Evolutionary conservation across 169 alveolate genomes (phyloP), one percentile per base, ranked within the genome.

Genomic region (Plasmodium fragile): DNA sequence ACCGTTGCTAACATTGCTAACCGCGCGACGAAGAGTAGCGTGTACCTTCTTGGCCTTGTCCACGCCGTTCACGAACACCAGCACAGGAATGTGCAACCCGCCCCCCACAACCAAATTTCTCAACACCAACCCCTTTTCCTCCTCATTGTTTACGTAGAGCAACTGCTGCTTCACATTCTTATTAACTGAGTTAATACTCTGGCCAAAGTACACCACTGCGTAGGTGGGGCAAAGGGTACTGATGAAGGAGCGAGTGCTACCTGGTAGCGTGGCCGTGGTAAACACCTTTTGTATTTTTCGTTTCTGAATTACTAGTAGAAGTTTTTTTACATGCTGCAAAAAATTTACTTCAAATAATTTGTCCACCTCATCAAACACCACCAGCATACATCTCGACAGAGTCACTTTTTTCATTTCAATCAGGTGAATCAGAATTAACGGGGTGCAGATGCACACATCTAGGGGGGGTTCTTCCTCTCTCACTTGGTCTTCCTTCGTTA

Each of bases 211-310:
- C 3, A 91, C 94, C 4, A 81, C 41, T 6, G 80, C 45, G 49
- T 91, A 77, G 16, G 70, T 91, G 53, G 77, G 16, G 41, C 94
- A 91, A 10, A 91, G 45, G 7, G 94, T 91, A 8, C 79, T 79
- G 39, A 91, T 80, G 53, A 91, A 91, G 39, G 39, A 69, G 49
- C 83, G 71, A 4, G 69, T 53, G 1, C 73, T 75, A 28, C 92
- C 92, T 75, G 94, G 94, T 28, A 91, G 22, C 18, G 94, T 91
- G 22, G 94, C 94, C 16, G 94, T 91, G n/a, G 94, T 91, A 30
- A 91, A 91, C 16, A 91, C 73, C 77, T 91, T 91, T 55, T 91
- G 94, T 28, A 81, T 81, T 71, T 81, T 91, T 49, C 39, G 45
- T 70, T 43, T 91, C 82, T 80, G 77, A 32, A 91, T 70, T 49